These are phyloP conservation scores for Ascosphaera apis DNA, from an alignment of 2,329 filamentous ascomycete species.

Conservation along the genomic window DNA sequence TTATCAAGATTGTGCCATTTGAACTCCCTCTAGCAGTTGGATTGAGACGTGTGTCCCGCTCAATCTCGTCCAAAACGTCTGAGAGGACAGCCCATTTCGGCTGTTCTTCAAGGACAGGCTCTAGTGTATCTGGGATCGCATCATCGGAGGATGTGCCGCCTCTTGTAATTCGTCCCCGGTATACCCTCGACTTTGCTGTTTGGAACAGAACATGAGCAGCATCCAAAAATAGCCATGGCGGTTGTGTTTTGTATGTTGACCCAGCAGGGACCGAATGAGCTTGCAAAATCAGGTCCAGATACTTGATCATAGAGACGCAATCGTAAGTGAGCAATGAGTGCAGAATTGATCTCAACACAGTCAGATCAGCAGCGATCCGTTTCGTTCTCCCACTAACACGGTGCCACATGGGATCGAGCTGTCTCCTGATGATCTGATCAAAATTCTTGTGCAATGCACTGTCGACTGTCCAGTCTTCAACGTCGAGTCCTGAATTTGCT, in stretches of 20 bases:
- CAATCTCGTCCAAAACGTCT: constrained; percentile 85
- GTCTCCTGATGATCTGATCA: constrained; percentile 64
- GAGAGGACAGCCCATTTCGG: constrained; percentile 81
- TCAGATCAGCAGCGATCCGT: constrained; percentile 79
- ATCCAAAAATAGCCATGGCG: constrained; percentile 89
- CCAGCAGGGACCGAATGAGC: constrained; percentile 74
- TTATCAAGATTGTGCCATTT: constrained; percentile 79
- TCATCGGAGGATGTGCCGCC: constrained; percentile 30
- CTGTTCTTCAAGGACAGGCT: constrained; percentile 73
- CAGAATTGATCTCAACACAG: constrained; percentile 59
- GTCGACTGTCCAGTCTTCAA: constrained; percentile 93
- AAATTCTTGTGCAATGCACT: constrained; percentile 84
- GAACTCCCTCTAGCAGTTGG: constrained; percentile 56
- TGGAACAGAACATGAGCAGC: constrained; percentile 88
- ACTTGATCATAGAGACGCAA: constrained; percentile 73
- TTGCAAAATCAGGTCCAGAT: constrained; percentile 81
- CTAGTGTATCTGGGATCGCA: constrained; percentile 36
- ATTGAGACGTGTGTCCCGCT: constrained; percentile 70
- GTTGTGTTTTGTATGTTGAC: constrained; percentile 68
- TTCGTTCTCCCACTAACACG: constrained; percentile 84
- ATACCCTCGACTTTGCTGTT: constrained; percentile 69
- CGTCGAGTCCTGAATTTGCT: constrained; percentile 67
- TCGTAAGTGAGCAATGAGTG: constrained; percentile 67
- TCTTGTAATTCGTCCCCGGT: constrained; percentile 50
- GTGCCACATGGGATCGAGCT: constrained; percentile 94